These are phyloP conservation scores for Paraconiothyrium brasiliense DNA, from an alignment of 2,329 filamentous ascomycete genomes.

Conservation along the genomic window DNA sequence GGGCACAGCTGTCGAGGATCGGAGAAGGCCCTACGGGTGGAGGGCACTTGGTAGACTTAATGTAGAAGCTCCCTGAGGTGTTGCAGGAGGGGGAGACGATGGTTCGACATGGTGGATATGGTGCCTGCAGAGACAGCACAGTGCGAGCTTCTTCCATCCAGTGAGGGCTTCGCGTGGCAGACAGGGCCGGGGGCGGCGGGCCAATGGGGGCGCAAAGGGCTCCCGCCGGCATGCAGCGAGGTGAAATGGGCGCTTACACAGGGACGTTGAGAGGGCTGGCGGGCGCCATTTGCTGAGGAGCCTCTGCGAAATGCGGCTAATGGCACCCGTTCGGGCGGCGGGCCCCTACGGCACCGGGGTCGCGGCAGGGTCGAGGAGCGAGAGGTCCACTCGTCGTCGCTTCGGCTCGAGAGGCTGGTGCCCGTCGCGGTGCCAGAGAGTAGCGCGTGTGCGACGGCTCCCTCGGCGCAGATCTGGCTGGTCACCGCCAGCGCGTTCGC, in stretches of 20 bases:
- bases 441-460: slow-evolving; percentile 4
- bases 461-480: slow-evolving; percentile 36
- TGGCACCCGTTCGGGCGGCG: slow-evolving; percentile 29
- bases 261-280: slow-evolving; percentile 36
- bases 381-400: slow-evolving; percentile 24
- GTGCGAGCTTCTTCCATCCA: slow-evolving; percentile 38
- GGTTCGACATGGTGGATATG: slow-evolving; percentile 42
- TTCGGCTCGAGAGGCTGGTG: slow-evolving; percentile 35
- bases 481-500: slow-evolving; percentile 32
- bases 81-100: slow-evolving; percentile 44
- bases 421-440: slow-evolving; percentile 25
- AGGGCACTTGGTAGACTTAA: slow-evolving; percentile 54
- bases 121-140: slow-evolving; percentile 47
- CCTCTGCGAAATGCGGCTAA: slow-evolving; percentile 37
- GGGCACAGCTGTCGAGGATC: slow-evolving; percentile 46
- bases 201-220: slow-evolving; percentile 42
- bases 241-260: slow-evolving; percentile 46
- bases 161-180: slow-evolving; percentile 36
- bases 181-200: slow-evolving; percentile 28
- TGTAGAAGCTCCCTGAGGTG: slow-evolving; percentile 50
- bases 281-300: slow-evolving; percentile 38
- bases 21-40: slow-evolving; percentile 52
- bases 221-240: slow-evolving; percentile 40
- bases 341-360: neutral
- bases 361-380: slow-evolving; percentile 19